A percentile compares a stretch with the other conserved stretches of the same genome.
These are phyloP conservation scores for Malassezia psittaci DNA, from an alignment of 1,284 basidiomycete species.

Conservation along the genomic window DNA sequence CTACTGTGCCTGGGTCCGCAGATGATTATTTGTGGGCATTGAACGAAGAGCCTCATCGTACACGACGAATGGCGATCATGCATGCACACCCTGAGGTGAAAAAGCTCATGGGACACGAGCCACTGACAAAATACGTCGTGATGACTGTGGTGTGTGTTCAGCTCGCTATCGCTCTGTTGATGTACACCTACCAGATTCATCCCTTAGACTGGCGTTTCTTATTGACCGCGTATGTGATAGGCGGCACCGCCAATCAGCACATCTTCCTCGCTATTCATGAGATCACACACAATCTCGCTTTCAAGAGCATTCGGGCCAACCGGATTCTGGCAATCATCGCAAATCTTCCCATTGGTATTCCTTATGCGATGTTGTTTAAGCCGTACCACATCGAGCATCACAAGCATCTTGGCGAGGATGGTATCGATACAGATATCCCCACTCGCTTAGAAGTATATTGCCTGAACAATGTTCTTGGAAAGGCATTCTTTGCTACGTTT, in stretches of 20 bases:
- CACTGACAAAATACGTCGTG: constrained; percentile 78
- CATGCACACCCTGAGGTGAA: constrained; percentile 88
- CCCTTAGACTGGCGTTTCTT: constrained; percentile 66
- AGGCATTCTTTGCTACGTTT: constrained; percentile 95
- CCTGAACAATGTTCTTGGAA: constrained; percentile 89
- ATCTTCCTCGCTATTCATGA: constrained; percentile 95
- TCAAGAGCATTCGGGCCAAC: constrained; percentile 71
- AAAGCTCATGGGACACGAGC: constrained; percentile 88
- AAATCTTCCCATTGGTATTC: constrained; percentile 84
- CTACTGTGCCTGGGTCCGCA: constrained; percentile 28
- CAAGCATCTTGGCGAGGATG: constrained; percentile 89
- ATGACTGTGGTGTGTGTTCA: constrained; percentile 69
- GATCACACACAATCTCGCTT: constrained; percentile 94
- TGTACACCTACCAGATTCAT: constrained; percentile 43
- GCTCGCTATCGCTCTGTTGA: constrained; percentile 56
- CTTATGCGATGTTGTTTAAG: constrained; percentile 94
- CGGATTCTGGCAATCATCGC: constrained; percentile 78
- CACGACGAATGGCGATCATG: constrained; percentile 74
- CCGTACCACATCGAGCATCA: constrained; percentile 76
- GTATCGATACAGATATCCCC: constrained; percentile 87
- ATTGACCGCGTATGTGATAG: constrained; percentile 69
- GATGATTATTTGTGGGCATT: constrained; percentile 68
- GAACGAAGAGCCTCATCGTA: constrained; percentile 92
- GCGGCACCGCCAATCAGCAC: constrained; percentile 93
- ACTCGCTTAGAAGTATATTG: constrained; percentile 71